Percentiles rank a stretch among this genome's conserved stretches.
These are phyloP conservation scores for Colletotrichum higginsianum DNA, from an alignment of 2,329 filamentous ascomycete species.

Conservation along the genomic window DNA sequence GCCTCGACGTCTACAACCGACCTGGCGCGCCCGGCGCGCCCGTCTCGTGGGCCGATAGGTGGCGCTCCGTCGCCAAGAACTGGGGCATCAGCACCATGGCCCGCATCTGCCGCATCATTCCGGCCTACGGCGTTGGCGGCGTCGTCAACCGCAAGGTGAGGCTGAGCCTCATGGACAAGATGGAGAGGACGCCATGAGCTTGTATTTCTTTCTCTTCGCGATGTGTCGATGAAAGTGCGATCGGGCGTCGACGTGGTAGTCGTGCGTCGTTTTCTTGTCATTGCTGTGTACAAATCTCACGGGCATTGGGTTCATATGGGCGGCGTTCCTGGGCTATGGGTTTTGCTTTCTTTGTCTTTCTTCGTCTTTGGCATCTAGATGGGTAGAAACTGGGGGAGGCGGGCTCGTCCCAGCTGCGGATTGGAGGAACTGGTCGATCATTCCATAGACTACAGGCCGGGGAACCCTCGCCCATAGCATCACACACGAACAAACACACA, in stretches of 20 bases:
- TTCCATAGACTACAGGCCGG: conserved; percentile 20
- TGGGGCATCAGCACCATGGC: conserved; percentile 83
- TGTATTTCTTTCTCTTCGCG: neutral
- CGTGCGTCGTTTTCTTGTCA: conserved; percentile 20
- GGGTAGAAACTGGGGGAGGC: conserved; percentile 22
- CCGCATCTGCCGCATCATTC: conserved; percentile 86
- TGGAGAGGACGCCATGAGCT: conserved; percentile 19
- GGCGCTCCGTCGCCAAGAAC: conserved; percentile 77
- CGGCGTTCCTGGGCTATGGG: conserved; percentile 29
- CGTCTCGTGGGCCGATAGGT: conserved; percentile 71
- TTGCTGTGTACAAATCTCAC: conserved; percentile 6
- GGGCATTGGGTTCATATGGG: conserved; percentile 37
- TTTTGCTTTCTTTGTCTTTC: neutral
- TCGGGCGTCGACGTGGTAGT: conserved; percentile 4
- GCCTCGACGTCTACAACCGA: conserved; percentile 89
- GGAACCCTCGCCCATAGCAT: neutral
- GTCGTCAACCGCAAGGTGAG: conserved; percentile 86
- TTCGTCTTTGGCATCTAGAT: conserved; percentile 6
- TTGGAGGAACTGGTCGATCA: conserved; percentile 7
- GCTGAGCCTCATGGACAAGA: conserved; percentile 73
- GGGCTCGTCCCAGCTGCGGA: neutral
- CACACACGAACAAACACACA: neutral
- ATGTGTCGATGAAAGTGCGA: neutral
- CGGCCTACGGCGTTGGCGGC: conserved; percentile 90
- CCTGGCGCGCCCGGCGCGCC: conserved; percentile 53